These are phyloP conservation scores for Didymella pomorum DNA, from an alignment of 2,329 filamentous ascomycete species.

Conservation along the genomic window DNA sequence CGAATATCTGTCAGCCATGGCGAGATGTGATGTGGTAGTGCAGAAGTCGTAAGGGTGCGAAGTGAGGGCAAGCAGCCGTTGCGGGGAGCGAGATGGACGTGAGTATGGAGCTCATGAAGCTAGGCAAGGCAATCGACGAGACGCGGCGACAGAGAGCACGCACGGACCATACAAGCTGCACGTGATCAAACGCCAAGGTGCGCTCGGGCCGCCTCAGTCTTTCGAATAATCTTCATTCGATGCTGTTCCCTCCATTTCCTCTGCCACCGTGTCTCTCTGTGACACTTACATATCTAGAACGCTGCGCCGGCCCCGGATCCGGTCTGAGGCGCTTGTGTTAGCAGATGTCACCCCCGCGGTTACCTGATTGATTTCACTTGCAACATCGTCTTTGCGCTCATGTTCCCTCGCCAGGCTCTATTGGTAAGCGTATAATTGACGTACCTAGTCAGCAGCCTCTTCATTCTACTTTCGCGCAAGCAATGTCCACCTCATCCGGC, in stretches of 20 bases:
- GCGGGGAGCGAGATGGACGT: slow-evolving; percentile 21
- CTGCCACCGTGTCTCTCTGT: slow-evolving; percentile 45
- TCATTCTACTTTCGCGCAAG: neutral
- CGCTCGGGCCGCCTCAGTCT: slow-evolving; percentile 7
- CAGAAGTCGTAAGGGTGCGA: neutral
- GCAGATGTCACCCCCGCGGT: slow-evolving; percentile 32
- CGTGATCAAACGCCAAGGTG: slow-evolving; percentile 14
- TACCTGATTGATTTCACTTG: slow-evolving; percentile 28
- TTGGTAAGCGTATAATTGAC: slow-evolving; percentile 38
- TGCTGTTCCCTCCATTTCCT: slow-evolving; percentile 20
- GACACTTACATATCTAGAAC: slow-evolving; percentile 25
- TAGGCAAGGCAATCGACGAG: slow-evolving; percentile 25
- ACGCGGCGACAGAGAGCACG: slow-evolving; percentile 20
- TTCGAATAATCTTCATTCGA: slow-evolving; percentile 24
- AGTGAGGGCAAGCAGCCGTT: slow-evolving; percentile 9
- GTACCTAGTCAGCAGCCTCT: slow-evolving; percentile 11
- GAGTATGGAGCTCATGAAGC: slow-evolving; percentile 20
- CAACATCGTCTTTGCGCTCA: slow-evolving; percentile 29
- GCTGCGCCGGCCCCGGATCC: slow-evolving; percentile 32
- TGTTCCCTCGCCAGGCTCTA: slow-evolving; percentile 25
- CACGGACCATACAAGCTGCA: slow-evolving; percentile 8
- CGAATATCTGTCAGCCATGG: slow-evolving; percentile 97
- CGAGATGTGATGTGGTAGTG: slow-evolving; percentile 20
- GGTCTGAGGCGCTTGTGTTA: slow-evolving; percentile 30
- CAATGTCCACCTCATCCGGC: slow-evolving; percentile 54